phyloP scores from a whole-genome alignment of 345 rosid species.

The Clausena lansium region DNA sequence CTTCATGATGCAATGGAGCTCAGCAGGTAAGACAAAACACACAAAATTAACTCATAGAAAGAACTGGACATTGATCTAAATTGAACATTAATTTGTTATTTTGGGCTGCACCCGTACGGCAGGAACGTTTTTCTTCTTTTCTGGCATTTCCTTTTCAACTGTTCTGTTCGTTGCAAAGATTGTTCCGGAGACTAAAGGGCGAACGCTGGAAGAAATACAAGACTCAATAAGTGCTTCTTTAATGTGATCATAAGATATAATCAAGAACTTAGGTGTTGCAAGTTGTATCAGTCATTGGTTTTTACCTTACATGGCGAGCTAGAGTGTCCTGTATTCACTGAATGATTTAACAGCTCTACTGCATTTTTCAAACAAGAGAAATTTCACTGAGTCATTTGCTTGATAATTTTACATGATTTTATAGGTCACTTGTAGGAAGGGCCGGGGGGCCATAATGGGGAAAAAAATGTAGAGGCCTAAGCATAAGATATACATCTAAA shows the following conservation, averaged over 20 bases:
- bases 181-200: conserved; percentile 40
- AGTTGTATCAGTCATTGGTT: background rate
- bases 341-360: background rate
- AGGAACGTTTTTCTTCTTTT: conserved; percentile 25
- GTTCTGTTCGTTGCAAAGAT: conserved; percentile 9
- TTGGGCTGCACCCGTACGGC: background rate
- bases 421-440: too few relatives aligned
- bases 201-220: conserved; percentile 60
- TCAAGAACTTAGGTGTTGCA: too few relatives aligned
- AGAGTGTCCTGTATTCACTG: too few relatives aligned
- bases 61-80: too few relatives aligned
- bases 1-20: conserved; percentile 20
- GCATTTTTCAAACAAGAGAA: background rate
- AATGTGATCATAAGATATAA: too few relatives aligned
- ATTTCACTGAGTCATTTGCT: background rate
- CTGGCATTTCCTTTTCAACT: conserved; percentile 2
- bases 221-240: background rate
- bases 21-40: conserved; percentile 8
- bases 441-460: too few relatives aligned
- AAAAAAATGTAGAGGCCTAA: too few relatives aligned
- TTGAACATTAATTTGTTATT: background rate
- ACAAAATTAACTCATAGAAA: background rate
- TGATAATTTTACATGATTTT: too few relatives aligned
- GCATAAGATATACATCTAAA: too few relatives aligned
- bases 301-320: background rate